Evolutionary conservation across 2,329 filamentous ascomycete species (phyloP).

Genomic region (Ophiostoma perfectum): DNA sequence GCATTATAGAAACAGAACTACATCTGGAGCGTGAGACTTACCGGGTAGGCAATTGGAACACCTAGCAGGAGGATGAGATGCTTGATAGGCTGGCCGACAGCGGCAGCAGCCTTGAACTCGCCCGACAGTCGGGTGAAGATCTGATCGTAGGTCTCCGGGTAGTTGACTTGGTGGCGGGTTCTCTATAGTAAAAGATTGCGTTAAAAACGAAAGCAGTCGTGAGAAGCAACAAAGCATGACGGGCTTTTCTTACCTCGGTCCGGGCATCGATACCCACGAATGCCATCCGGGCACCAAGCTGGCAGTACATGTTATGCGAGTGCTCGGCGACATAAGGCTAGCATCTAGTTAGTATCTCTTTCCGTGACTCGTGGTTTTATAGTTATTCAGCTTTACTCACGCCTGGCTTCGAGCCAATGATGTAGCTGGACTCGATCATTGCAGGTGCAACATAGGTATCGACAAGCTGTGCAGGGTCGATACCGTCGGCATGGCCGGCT

Average conservation of each 20-base stretch:
- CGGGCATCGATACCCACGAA: conserved; percentile 88
- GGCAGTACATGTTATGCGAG: conserved; percentile 81
- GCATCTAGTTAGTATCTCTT: conserved; percentile 27
- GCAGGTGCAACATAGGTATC: conserved; percentile 63
- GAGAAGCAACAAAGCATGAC: no score
- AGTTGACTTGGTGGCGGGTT: conserved; percentile 90
- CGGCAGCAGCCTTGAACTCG: conserved; percentile 63
- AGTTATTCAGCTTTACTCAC: conserved; percentile 46
- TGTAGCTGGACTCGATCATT: conserved; percentile 64
- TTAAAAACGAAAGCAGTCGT: no score
- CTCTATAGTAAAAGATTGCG: conserved; percentile 39
- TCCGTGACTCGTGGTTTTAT: not conserved
- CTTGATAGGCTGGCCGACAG: conserved; percentile 68
- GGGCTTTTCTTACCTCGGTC: conserved; percentile 52
- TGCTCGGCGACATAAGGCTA: conserved; percentile 85
- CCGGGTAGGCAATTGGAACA: conserved; percentile 77
- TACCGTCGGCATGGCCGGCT: not conserved
- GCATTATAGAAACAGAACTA: not conserved
- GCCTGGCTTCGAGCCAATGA: conserved; percentile 68
- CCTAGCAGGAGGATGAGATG: conserved; percentile 84
- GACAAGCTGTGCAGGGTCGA: conserved; percentile 65
- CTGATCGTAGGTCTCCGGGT: conserved; percentile 80
- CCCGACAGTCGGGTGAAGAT: conserved; percentile 71
- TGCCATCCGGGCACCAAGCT: conserved; percentile 73
- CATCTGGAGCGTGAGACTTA: conserved; percentile 34